phyloP scores from a whole-genome alignment of 2,329 filamentous ascomycete genomes.

The Clarireedia sp. region DNA sequence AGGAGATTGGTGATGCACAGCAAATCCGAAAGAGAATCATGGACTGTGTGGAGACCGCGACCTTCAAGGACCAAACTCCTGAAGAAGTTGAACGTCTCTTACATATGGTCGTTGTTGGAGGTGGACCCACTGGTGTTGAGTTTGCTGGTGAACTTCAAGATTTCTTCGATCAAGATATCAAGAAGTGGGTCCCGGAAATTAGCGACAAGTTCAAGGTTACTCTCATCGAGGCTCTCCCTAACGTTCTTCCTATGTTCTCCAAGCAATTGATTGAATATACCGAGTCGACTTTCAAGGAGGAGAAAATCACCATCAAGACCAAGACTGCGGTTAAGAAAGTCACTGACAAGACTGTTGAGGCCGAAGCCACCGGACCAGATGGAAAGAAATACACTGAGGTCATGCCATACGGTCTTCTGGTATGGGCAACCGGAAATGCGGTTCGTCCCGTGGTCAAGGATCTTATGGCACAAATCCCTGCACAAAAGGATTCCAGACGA shows the following conservation, averaged over 20 bases:
- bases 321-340: constrained; percentile 99
- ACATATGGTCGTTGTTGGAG: constrained; percentile 95
- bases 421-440: constrained; percentile 97
- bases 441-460: constrained; percentile 84
- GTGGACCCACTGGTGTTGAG: constrained; percentile 93
- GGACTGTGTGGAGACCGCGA: constrained; percentile 98
- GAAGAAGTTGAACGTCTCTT: constrained; percentile 90
- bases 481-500: constrained; percentile 89
- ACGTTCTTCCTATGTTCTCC: constrained; percentile 95
- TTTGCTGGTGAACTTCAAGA: constrained; percentile 98
- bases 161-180: constrained; percentile 97
- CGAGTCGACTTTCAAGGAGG: constrained; percentile 97
- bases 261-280: constrained; percentile 99
- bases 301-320: constrained; percentile 93
- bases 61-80: constrained; percentile 87
- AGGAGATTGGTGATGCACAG: constrained; percentile 96
- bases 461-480: constrained; percentile 84
- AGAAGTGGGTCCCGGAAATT: constrained; percentile 96
- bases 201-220: constrained; percentile 93
- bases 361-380: constrained; percentile 71
- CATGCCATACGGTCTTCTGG: constrained; percentile 90
- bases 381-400: constrained; percentile 74
- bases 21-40: constrained; percentile 97
- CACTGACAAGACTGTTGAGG: constrained; percentile 86
- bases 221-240: constrained; percentile 92